A percentile compares a stretch with the other conserved stretches of the same genome.
Conservation (phyloP, 2,329 filamentous ascomycete genomes). For the Talaromyces pinophilus region DNA sequence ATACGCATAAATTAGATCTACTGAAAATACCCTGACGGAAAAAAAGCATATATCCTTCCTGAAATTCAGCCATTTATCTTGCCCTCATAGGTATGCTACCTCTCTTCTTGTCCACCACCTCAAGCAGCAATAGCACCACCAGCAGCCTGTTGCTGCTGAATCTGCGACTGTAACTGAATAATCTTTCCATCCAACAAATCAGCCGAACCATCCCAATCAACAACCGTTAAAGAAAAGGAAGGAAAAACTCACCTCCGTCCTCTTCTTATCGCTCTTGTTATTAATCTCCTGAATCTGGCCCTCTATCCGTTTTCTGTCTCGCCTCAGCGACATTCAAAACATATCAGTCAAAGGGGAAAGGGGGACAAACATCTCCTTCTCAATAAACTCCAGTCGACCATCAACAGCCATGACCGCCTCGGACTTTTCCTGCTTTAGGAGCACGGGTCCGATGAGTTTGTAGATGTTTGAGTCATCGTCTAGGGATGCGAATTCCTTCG, state of each 20-base stretch:
- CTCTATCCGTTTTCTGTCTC: conserved; percentile 64
- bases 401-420: conserved; percentile 92
- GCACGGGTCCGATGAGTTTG: conserved; percentile 88
- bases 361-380: conserved; percentile 75
- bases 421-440: conserved; percentile 89
- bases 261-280: conserved; percentile 65
- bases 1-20: not conserved
- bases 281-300: conserved; percentile 65
- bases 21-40: too few species aligned
- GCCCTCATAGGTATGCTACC: conserved; percentile 15
- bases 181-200: conserved; percentile 13
- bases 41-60: not conserved
- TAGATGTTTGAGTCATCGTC: conserved; percentile 86
- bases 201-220: not conserved
- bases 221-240: too few species aligned
- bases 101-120: conserved; percentile 21
- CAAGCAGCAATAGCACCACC: conserved; percentile 36
- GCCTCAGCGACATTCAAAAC: conserved; percentile 18
- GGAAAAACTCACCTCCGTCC: conserved; percentile 58
- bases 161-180: conserved; percentile 28
- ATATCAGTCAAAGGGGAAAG: not conserved
- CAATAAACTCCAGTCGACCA: conserved; percentile 86
- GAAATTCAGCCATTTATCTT: not conserved
- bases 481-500: conserved; percentile 73
- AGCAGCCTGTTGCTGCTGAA: conserved; percentile 39